Evolutionary conservation across 768 basidiomycete species (phyloP), one percentile per base, ranked within the genome.

Genomic region (Macrolepiota dolichaula): DNA sequence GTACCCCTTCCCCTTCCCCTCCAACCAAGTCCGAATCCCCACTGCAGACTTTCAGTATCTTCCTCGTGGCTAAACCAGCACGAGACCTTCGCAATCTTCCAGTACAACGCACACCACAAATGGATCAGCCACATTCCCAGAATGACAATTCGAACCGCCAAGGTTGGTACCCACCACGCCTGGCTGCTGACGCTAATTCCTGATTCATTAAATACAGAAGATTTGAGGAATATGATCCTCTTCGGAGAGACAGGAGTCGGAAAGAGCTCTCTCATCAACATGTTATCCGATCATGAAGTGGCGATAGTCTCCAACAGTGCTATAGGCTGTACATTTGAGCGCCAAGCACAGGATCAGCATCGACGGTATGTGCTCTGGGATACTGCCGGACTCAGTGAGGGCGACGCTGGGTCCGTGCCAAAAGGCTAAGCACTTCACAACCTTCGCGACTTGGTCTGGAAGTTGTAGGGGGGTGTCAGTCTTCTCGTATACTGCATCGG

Each of bases 331-430:
- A 79, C 78, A 22, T 74, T 74, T 50, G 54, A 65, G 12, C 70
- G 72, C 56, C 54, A 56, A 49, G 62, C 77, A 80, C 53, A 79
- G 75, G 1, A 70, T 73, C 10, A 79, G 78, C 6, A 71, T 79
- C 3, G 69, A 79, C 52, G 78, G 59, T 76, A 67, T 69, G 70
- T 22, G 62, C 65, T 3, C 35, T 72, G 75, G 70, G 77, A 79
- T 56, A 79, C 77, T 4, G 68, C 71, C 11, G 77, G 78, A 9
- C 72, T 79, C 10, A 70, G 76, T 54, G 79, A 79, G 59, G 77
- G 67, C 10, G 62, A 65, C 1, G 55, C 19, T 3, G 71, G 71
- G 11, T 57, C 63, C 0, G 65, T 72, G 6, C 52, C 68, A 1
- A 66, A 68, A 5, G 63, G 68, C 25, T 24, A 62, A 15, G 47